phyloP scores from a whole-genome alignment of 306 rosid genomes.

The Alnus rubra region DNA sequence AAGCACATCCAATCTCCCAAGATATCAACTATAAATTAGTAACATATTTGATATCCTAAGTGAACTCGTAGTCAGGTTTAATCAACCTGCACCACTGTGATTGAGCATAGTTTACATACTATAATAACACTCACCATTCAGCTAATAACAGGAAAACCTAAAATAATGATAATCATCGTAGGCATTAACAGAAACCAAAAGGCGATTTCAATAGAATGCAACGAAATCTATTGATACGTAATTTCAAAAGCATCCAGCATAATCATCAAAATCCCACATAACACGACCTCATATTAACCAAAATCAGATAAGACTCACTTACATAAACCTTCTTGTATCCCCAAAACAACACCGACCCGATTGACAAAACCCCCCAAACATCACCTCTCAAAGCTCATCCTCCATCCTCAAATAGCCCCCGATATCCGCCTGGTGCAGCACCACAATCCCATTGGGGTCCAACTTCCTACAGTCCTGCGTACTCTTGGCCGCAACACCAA shows the following conservation, averaged over 20 bases:
- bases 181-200: background rate
- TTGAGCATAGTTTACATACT: background rate
- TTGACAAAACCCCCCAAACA: background rate
- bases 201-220: background rate
- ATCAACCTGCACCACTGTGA: background rate
- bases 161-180: background rate
- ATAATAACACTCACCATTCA: background rate
- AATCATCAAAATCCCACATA: background rate
- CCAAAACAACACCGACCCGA: constrained; percentile 9
- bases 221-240: background rate
- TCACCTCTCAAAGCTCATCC: constrained; percentile 68
- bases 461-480: constrained; percentile 94
- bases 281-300: constrained; percentile 1
- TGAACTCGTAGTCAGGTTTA: background rate
- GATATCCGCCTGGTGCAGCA: constrained; percentile 84
- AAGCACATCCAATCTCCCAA: background rate
- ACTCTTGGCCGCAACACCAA: constrained; percentile 82
- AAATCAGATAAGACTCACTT: constrained; percentile 5
- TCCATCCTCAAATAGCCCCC: constrained; percentile 96
- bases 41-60: background rate
- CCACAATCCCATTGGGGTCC: constrained; percentile 87
- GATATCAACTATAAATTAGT: background rate
- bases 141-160: background rate
- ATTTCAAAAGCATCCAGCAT: background rate
- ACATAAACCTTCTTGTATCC: background rate